These are phyloP conservation scores for Amaranthus tricolor DNA, from an alignment of 179 eudicot species.

Conservation along the genomic window DNA sequence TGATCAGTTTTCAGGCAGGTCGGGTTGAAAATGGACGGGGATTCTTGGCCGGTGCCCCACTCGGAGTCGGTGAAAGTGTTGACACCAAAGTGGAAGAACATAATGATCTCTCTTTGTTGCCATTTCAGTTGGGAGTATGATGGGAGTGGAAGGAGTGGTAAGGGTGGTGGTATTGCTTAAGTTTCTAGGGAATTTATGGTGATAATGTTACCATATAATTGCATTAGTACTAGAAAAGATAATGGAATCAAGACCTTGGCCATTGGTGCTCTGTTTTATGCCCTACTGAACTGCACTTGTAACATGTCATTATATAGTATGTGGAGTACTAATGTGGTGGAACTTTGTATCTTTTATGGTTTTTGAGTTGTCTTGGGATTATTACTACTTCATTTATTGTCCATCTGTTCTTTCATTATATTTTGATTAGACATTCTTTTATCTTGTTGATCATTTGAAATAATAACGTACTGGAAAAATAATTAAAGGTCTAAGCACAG, in stretches of 20 bases:
- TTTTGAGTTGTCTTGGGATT: background rate
- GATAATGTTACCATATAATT: constrained; percentile 5
- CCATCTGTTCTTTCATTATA: no score
- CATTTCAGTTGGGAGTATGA: constrained; percentile 75
- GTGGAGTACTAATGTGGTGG: constrained; percentile 1
- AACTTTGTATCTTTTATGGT: background rate
- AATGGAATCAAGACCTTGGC: constrained; percentile 3
- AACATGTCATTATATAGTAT: constrained; percentile 13
- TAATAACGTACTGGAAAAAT: no score
- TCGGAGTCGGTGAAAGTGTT: constrained; percentile 84
- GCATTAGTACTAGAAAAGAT: background rate
- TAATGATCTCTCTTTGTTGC: constrained; percentile 87
- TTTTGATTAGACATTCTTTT: no score
- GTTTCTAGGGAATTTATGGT: background rate
- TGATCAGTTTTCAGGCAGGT: constrained; percentile 57
- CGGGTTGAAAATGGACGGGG: constrained; percentile 70
- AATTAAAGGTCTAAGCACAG: no score
- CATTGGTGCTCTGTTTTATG: constrained; percentile 1
- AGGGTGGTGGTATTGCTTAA: constrained; percentile 14
- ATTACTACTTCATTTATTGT: background rate
- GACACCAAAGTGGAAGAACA: constrained; percentile 96
- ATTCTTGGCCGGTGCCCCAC: constrained; percentile 74
- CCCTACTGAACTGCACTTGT: background rate
- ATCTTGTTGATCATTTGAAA: no score
- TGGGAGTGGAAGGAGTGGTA: constrained; percentile 64